Percentiles rank a stretch among this genome's conserved stretches.
These are phyloP conservation scores for Xylaria sp. DNA, from an alignment of 2,329 filamentous ascomycete species.

Conservation along the genomic window DNA sequence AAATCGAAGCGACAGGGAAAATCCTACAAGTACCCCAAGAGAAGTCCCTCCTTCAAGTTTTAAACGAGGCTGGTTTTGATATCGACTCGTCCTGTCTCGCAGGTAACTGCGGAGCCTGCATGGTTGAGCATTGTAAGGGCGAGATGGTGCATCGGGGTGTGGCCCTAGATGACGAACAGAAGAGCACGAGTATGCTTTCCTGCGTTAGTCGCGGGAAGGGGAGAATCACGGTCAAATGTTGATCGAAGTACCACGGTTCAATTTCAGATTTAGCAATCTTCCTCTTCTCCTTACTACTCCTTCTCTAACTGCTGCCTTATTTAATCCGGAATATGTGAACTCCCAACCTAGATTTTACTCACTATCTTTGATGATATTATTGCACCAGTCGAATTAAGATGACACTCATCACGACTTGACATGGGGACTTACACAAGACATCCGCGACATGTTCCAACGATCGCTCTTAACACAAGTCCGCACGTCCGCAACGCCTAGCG, in stretches of 20 bases:
- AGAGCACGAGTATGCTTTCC: constrained; percentile 37
- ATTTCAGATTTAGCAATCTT: neutral
- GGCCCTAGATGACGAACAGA: constrained; percentile 40
- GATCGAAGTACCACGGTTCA: neutral
- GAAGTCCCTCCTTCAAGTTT: constrained; percentile 41
- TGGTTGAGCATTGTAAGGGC: constrained; percentile 39
- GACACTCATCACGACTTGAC: neutral
- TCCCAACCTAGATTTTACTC: too few species aligned
- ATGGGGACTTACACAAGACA: constrained; percentile 26
- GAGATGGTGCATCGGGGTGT: constrained; percentile 39
- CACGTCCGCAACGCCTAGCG: constrained; percentile 27
- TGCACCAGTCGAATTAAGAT: neutral
- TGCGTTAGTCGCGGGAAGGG: constrained; percentile 42
- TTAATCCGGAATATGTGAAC: too few species aligned
- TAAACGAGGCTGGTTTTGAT: constrained; percentile 42
- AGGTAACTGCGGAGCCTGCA: constrained; percentile 42
- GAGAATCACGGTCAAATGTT: constrained; percentile 34
- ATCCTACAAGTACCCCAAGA: constrained; percentile 37
- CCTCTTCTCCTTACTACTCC: constrained; percentile 3
- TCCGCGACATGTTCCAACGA: constrained; percentile 28
- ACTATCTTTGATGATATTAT: too few species aligned
- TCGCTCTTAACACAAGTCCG: constrained; percentile 23
- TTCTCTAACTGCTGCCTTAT: too few species aligned
- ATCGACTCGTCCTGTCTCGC: constrained; percentile 42
- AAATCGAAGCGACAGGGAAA: constrained; percentile 35